phyloP scores from a whole-genome alignment of 2,329 filamentous ascomycete genomes.

The Septoria petroselini region DNA sequence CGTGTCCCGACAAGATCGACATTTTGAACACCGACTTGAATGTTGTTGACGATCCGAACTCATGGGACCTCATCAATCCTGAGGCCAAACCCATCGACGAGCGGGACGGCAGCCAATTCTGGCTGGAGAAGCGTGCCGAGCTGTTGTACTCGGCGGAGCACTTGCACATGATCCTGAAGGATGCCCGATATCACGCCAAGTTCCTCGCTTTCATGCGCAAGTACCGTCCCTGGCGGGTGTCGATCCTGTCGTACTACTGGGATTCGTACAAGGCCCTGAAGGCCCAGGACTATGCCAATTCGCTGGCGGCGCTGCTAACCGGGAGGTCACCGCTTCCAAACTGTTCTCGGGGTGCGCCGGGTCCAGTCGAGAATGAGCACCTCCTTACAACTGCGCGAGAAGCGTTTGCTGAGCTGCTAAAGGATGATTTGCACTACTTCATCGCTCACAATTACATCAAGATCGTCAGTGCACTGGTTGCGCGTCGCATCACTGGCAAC shows the following conservation, averaged over 20 bases:
- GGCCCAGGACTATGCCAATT: constrained; percentile 68
- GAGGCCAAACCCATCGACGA: constrained; percentile 2
- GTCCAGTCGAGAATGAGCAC: constrained; percentile 54
- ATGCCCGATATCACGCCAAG: constrained; percentile 16
- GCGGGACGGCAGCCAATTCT: constrained; percentile 13
- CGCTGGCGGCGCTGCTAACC: constrained; percentile 60
- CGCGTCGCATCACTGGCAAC: constrained; percentile 63
- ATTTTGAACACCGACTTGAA: constrained; percentile 19
- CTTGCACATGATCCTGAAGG: constrained; percentile 21
- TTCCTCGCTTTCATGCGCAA: constrained; percentile 23
- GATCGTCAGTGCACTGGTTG: constrained; percentile 66
- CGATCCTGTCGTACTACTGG: constrained; percentile 18
- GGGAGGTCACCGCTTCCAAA: constrained; percentile 44
- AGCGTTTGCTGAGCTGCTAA: constrained; percentile 62
- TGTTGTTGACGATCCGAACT: constrained; percentile 17
- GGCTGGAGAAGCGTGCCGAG: constrained; percentile 22
- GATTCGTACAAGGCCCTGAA: constrained; percentile 58
- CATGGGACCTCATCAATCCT: constrained; percentile 24
- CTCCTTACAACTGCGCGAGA: constrained; percentile 59
- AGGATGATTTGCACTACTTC: constrained; percentile 66
- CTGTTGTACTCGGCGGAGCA: constrained; percentile 24
- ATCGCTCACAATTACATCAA: constrained; percentile 66
- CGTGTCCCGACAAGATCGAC: constrained; percentile 21
- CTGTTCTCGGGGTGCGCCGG: not conserved
- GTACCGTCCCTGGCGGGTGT: constrained; percentile 21